phyloP scores from a whole-genome alignment of 2,329 filamentous ascomycete species.

The Alternaria triticina region DNA sequence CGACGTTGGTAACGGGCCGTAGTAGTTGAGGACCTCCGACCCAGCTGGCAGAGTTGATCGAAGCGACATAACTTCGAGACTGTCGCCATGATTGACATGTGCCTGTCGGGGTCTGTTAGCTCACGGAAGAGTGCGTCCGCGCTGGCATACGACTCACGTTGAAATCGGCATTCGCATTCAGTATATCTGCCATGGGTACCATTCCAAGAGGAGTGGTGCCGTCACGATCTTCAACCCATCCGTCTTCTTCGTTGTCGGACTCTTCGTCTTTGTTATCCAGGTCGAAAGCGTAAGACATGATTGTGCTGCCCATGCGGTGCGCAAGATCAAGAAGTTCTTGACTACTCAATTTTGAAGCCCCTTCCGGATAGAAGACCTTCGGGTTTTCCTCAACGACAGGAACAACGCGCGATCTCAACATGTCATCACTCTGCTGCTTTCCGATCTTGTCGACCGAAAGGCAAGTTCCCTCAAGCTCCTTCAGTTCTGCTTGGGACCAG shows the following conservation, averaged over 20 bases:
- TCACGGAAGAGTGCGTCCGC: neutral
- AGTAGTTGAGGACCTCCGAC: slow-evolving; percentile 31
- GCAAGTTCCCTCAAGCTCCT: slow-evolving; percentile 27
- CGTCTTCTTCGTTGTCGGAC: slow-evolving; percentile 28
- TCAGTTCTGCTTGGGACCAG: slow-evolving; percentile 24
- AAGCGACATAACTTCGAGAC: slow-evolving; percentile 5
- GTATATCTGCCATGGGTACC: slow-evolving; percentile 34
- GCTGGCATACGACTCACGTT: slow-evolving; percentile 14
- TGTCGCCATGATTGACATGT: slow-evolving; percentile 31
- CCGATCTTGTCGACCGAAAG: slow-evolving; percentile 30
- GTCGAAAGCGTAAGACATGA: slow-evolving; percentile 35
- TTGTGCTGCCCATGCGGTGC: slow-evolving; percentile 29
- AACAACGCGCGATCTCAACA: slow-evolving; percentile 21
- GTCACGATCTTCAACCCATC: slow-evolving; percentile 32
- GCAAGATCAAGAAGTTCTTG: slow-evolving; percentile 26
- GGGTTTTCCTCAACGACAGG: slow-evolving; percentile 20
- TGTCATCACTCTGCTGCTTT: slow-evolving; percentile 25
- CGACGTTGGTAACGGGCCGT: slow-evolving; percentile 29
- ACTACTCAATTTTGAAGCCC: neutral
- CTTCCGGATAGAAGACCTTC: slow-evolving; percentile 14
- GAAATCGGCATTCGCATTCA: slow-evolving; percentile 33
- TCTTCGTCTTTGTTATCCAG: slow-evolving; percentile 25
- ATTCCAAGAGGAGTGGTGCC: slow-evolving; percentile 29
- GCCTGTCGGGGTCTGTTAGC: slow-evolving; percentile 14
- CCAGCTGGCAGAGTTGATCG: slow-evolving; percentile 8